phyloP scores from a whole-genome alignment of 2,329 filamentous ascomycete genomes.

The Furcasterigmium furcatum region DNA sequence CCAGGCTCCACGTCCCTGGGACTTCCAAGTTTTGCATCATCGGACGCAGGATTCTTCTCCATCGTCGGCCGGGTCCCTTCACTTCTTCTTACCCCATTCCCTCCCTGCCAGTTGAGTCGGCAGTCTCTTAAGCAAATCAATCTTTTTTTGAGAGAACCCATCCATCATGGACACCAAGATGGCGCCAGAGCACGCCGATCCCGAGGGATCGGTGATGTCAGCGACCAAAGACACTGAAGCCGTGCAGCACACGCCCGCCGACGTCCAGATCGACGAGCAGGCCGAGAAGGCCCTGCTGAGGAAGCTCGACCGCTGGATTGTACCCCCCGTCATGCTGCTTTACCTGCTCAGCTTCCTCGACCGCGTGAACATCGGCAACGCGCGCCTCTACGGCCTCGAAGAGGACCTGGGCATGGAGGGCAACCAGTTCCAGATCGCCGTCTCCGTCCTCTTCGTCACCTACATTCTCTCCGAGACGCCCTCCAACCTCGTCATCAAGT shows the following conservation, averaged over 20 bases:
- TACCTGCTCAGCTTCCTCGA: slow-evolving; percentile 24
- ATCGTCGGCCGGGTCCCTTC: no score
- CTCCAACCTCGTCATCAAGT: slow-evolving; percentile 36
- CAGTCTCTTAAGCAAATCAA: no score
- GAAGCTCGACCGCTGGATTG: slow-evolving; percentile 61
- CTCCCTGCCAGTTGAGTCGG: no score
- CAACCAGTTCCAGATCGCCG: slow-evolving; percentile 48
- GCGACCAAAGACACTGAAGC: neutral
- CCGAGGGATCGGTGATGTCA: neutral
- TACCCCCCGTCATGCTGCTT: slow-evolving; percentile 64
- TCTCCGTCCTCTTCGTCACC: slow-evolving; percentile 27
- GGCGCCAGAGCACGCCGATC: neutral
- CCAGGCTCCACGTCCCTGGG: no score
- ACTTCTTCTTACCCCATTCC: no score
- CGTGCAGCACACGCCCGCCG: neutral
- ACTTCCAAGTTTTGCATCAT: no score
- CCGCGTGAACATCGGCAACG: slow-evolving; percentile 20
- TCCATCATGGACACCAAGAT: no score
- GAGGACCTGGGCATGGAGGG: slow-evolving; percentile 23
- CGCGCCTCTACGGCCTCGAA: slow-evolving; percentile 19
- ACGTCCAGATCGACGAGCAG: neutral
- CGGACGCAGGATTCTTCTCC: no score
- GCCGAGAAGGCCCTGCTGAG: slow-evolving; percentile 54
- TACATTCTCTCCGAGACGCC: slow-evolving; percentile 37
- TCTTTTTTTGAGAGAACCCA: no score